Percentiles rank a stretch among this genome's conserved stretches.
Evolutionary conservation across 2,329 filamentous ascomycete species (phyloP).

Genomic region (Aspergillus fischeri): DNA sequence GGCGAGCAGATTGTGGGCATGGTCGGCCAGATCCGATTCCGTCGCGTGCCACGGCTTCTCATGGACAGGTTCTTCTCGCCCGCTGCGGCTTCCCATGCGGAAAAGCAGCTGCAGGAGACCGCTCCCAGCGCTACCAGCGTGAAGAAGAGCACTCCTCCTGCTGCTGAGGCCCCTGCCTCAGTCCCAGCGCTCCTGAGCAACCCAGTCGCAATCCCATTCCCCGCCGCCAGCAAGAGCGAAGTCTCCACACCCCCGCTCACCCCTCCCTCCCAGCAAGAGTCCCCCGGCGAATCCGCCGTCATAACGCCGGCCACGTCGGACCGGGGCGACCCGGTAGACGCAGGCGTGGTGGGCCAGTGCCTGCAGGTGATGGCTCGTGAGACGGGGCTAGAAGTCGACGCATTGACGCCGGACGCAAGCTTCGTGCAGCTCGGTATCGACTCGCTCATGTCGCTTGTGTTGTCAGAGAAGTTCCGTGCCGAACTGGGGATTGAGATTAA

Average conservation of each 20-base stretch:
- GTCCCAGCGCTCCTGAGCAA: too few relatives aligned
- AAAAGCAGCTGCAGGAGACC: too few relatives aligned
- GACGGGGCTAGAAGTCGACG: slow-evolving; percentile 18
- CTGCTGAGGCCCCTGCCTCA: too few relatives aligned
- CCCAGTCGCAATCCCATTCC: too few relatives aligned
- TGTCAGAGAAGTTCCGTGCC: slow-evolving; percentile 29
- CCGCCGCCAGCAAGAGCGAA: too few relatives aligned
- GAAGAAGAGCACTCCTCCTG: too few relatives aligned
- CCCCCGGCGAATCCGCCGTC: neutral
- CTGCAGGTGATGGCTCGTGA: slow-evolving; percentile 27
- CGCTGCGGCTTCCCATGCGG: neutral
- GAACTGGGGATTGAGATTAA: slow-evolving; percentile 29
- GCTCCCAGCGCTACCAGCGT: neutral
- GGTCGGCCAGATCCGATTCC: slow-evolving; percentile 33
- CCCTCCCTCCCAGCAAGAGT: too few relatives aligned
- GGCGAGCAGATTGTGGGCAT: slow-evolving; percentile 30
- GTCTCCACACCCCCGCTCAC: too few relatives aligned
- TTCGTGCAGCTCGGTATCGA: slow-evolving; percentile 35
- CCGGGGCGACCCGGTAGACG: neutral
- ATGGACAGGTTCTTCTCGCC: slow-evolving; percentile 18
- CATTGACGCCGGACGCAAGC: slow-evolving; percentile 19
- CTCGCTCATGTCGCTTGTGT: slow-evolving; percentile 33
- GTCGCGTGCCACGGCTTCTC: slow-evolving; percentile 20
- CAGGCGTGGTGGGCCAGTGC: slow-evolving; percentile 11
- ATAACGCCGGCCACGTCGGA: neutral